A percentile compares a stretch with the other conserved stretches of the same genome.
phyloP scores from a whole-genome alignment of 805 yeast genomes.

The Komagataella kurtzmanii region DNA sequence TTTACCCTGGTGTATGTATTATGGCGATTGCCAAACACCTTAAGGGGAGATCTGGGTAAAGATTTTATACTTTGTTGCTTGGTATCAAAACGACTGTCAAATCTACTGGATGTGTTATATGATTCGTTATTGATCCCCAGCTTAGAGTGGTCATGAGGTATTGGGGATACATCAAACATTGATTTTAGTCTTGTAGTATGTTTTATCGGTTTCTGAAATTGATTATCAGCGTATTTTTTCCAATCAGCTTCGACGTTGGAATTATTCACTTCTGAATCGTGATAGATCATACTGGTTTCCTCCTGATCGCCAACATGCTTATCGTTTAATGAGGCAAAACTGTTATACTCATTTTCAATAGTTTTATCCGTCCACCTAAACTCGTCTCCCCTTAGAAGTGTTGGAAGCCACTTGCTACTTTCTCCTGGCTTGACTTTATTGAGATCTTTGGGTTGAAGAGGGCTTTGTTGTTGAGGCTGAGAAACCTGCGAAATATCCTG shows the following conservation, averaged over 20 bases:
- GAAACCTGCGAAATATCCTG: not conserved
- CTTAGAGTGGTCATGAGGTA: not conserved
- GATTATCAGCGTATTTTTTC: constrained; percentile 12
- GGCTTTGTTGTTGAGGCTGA: not conserved
- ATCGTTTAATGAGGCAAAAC: not conserved
- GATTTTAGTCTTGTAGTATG: constrained; percentile 3
- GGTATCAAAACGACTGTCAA: constrained; percentile 3
- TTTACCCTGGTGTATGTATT: constrained; percentile 17
- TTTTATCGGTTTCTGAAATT: constrained; percentile 12
- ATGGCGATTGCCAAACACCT: constrained; percentile 14
- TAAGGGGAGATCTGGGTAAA: constrained; percentile 16
- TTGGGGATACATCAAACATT: not conserved
- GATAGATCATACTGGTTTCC: not conserved
- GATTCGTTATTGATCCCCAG: not conserved
- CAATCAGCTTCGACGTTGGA: constrained; percentile 15
- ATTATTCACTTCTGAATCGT: not conserved
- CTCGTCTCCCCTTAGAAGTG: not conserved
- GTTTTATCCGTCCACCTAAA: not conserved
- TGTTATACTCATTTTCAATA: not conserved
- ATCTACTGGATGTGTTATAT: not conserved
- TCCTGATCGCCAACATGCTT: not conserved
- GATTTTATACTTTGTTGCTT: constrained; percentile 8
- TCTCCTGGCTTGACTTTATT: not conserved
- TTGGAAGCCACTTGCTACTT: not conserved
- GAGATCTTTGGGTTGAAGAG: not conserved